A percentile compares a stretch with the other conserved stretches of the same genome.
Conservation (phyloP, 2,329 filamentous ascomycete species). For the Verticillium isaacii region DNA sequence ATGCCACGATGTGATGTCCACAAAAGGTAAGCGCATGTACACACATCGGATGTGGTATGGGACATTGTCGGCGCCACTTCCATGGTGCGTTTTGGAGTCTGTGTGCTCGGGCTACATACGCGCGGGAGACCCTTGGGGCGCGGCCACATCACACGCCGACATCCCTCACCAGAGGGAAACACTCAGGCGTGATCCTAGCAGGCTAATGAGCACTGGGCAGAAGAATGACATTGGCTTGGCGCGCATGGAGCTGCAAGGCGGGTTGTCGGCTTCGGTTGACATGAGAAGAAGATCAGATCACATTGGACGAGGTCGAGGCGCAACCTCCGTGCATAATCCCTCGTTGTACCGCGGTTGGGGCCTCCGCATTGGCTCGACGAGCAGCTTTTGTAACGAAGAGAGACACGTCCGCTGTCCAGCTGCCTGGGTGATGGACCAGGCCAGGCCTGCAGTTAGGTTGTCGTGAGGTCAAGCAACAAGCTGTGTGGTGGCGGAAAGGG, state of each 20-base stretch:
- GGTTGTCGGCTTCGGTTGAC: background rate
- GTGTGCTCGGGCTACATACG: background rate
- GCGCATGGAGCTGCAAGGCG: background rate
- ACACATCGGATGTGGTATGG: background rate
- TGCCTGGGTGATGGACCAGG: background rate
- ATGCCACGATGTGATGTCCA: background rate
- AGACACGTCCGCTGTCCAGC: no score
- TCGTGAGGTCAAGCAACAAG: background rate
- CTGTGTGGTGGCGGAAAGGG: background rate
- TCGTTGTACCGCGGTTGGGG: no score
- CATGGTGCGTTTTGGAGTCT: background rate
- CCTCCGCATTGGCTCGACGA: no score
- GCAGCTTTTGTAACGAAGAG: no score
- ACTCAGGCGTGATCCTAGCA: background rate
- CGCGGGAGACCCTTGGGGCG: background rate
- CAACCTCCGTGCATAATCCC: no score
- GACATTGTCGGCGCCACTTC: background rate
- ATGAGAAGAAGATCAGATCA: no score
- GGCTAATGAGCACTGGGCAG: background rate
- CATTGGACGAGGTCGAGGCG: no score
- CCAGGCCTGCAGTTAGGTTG: background rate
- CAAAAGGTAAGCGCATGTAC: background rate
- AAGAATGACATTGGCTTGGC: background rate
- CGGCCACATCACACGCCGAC: background rate
- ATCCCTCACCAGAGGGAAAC: background rate